Base-by-base conservation (phyloP, 2,329 filamentous ascomycete genomes). In the Aspergillus melleus region DNA sequence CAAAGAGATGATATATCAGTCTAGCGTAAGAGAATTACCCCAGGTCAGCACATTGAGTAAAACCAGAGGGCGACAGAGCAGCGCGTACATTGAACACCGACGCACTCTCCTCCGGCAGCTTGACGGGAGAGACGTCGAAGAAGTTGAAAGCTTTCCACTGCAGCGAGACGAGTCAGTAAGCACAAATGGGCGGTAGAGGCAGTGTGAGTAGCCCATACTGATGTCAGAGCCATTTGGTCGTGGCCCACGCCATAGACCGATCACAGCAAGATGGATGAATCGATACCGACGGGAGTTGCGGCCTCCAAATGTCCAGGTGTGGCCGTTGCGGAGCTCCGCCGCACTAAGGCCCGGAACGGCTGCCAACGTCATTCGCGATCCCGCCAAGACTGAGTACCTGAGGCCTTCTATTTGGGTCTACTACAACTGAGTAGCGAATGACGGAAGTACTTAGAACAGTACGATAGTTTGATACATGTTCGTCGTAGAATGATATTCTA, bases 91-190 rank as follows among this genome's bases (percentile, higher is more conserved):
- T 89, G 80, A 96, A 90, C 73, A 92, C 84, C 72, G 87, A 84
- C 68, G 88, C 87, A 74, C 87, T 89, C 74, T 96, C 91, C 75
- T 96, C 90, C 24, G 84, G 85, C 70, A 93, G 84, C 72, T 89
- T 87, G 76, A 97, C 88, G 74, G 90, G 89, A 74, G 88, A 88
- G 76, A 96, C 92, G 79, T 97, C 92, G 86, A 99, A 98, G 88
- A 99, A 99, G 84, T 96, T 93, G 82, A 99, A 99, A 69, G 90
- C 89, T 90, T 97, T 97, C 94, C 95, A 98, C 94, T 96, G 66
- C 8, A 9, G 5, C 12, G 42, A n/a, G 39, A 10, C 12, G 29
- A 4, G 53, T 66, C 36, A 64, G 55, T 65, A 49, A 64, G 55
- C 26, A 16, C 30, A 11, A 5, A n/a, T 47, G 14, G 10, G 32